phyloP scores from a whole-genome alignment of 768 basidiomycete genomes.

The Epithele typhae region DNA sequence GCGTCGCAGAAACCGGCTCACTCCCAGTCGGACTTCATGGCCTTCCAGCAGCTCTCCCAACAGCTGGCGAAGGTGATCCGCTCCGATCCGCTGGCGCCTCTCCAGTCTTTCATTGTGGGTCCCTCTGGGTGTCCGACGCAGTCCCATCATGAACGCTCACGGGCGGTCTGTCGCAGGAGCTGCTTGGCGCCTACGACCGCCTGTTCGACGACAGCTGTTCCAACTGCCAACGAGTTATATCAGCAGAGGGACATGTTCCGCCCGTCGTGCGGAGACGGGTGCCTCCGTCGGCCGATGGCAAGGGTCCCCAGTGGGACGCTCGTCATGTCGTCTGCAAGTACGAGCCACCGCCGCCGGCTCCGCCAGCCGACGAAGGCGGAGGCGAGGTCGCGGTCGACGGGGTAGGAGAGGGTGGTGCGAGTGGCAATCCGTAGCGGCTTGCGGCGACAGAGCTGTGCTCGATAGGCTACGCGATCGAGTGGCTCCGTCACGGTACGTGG shows the following conservation, averaged over 20 bases:
- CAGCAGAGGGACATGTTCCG: constrained; percentile 66
- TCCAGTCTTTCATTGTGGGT: constrained; percentile 50
- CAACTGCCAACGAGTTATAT: constrained; percentile 59
- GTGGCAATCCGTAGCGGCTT: background rate
- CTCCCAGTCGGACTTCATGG: constrained; percentile 61
- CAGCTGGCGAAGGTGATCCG: constrained; percentile 59
- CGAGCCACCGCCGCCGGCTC: constrained; percentile 1
- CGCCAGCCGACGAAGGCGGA: background rate
- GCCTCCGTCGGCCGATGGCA: constrained; percentile 34
- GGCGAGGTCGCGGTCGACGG: background rate
- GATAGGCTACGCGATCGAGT: no score
- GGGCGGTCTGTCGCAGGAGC: constrained; percentile 29
- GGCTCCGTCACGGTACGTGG: no score
- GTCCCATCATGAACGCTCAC: background rate
- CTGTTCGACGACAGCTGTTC: constrained; percentile 61
- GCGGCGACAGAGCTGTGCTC: background rate
- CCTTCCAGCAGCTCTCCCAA: constrained; percentile 64
- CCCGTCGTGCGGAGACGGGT: constrained; percentile 52
- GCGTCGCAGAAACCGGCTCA: constrained; percentile 66
- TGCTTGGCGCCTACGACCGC: constrained; percentile 52
- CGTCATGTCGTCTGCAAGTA: constrained; percentile 12
- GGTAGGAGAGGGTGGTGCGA: background rate
- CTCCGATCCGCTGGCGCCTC: constrained; percentile 44
- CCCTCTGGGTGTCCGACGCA: background rate
- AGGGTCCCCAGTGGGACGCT: constrained; percentile 22